Conservation (phyloP, 2,329 filamentous ascomycete genomes). For the Colletotrichum camelliae region DNA sequence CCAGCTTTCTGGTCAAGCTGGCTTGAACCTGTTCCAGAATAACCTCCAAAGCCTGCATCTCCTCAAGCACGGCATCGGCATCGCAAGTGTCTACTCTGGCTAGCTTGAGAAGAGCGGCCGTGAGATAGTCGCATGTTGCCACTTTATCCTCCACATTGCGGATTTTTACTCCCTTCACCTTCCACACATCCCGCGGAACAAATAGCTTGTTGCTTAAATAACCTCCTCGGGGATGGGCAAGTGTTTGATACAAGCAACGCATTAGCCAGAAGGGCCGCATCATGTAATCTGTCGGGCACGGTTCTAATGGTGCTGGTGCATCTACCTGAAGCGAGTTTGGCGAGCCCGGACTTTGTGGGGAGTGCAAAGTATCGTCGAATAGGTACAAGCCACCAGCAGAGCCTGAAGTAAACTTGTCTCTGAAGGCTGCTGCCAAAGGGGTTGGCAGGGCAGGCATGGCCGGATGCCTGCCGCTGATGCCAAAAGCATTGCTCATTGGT, state of each 20-base stretch:
- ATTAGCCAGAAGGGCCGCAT: constrained; percentile 98
- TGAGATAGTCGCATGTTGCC: constrained; percentile 87
- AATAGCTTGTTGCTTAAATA: constrained; percentile 93
- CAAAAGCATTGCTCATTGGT: constrained; percentile 73
- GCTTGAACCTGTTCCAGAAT: constrained; percentile 87
- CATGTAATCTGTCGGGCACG: constrained; percentile 87
- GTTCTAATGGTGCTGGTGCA: constrained; percentile 80
- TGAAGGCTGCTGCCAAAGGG: constrained; percentile 67
- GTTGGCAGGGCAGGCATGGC: constrained; percentile 71
- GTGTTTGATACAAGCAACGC: constrained; percentile 90
- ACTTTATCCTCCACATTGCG: constrained; percentile 94
- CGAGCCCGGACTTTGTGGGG: constrained; percentile 66
- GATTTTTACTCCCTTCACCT: constrained; percentile 90
- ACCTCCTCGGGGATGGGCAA: constrained; percentile 88
- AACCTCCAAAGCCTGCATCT: constrained; percentile 88
- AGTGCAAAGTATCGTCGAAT: constrained; percentile 84
- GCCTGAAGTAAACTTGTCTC: constrained; percentile 59
- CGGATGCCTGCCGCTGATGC: constrained; percentile 50
- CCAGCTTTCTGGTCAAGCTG: constrained; percentile 80
- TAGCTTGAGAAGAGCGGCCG: constrained; percentile 84
- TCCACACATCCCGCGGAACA: constrained; percentile 91
- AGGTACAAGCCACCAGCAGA: constrained; percentile 76
- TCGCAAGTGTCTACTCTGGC: constrained; percentile 86
- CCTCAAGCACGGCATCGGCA: constrained; percentile 88
- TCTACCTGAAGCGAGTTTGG: constrained; percentile 67